Evolutionary conservation across 1,284 basidiomycete genomes (phyloP).

Genomic region (Cutaneotrichosporon sp.): DNA sequence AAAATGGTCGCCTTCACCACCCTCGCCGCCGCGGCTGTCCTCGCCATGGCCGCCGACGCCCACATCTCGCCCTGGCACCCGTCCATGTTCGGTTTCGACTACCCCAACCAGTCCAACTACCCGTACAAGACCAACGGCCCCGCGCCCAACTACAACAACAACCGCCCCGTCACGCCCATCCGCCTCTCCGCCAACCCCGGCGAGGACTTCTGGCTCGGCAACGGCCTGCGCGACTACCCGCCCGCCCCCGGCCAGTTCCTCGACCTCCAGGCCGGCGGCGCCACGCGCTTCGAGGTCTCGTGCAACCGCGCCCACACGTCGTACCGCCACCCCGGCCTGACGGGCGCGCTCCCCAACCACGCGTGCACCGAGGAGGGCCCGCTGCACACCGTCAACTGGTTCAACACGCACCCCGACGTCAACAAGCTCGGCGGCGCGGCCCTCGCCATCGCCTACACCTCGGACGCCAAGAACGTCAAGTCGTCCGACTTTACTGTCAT

Average conservation of each 20-base stretch:
- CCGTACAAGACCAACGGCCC: not conserved
- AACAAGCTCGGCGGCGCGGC: slow-evolving; percentile 17
- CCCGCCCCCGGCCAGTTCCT: slow-evolving; percentile 14
- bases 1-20: slow-evolving; percentile 7
- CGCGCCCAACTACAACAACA: not conserved
- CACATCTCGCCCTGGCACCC: slow-evolving; percentile 16
- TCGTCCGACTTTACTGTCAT: slow-evolving; percentile 70
- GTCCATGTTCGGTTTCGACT: slow-evolving; percentile 17
- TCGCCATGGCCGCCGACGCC: slow-evolving; percentile 7
- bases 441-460: slow-evolving; percentile 21
- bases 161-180: slow-evolving; percentile 8
- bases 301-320: slow-evolving; percentile 15
- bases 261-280: slow-evolving; percentile 10
- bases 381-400: slow-evolving; percentile 14
- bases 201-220: slow-evolving; percentile 13
- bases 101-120: slow-evolving; percentile 8
- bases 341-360: not conserved
- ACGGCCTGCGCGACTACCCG: slow-evolving; percentile 2
- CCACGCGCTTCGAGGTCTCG: slow-evolving; percentile 7
- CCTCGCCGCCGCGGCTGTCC: not conserved
- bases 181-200: slow-evolving; percentile 5
- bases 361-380: slow-evolving; percentile 1
- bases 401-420: not conserved
- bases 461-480: slow-evolving; percentile 49
- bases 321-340: not conserved